Conservation (phyloP, 495 filamentous ascomycete species). For the Clohesyomyces aquaticus region DNA sequence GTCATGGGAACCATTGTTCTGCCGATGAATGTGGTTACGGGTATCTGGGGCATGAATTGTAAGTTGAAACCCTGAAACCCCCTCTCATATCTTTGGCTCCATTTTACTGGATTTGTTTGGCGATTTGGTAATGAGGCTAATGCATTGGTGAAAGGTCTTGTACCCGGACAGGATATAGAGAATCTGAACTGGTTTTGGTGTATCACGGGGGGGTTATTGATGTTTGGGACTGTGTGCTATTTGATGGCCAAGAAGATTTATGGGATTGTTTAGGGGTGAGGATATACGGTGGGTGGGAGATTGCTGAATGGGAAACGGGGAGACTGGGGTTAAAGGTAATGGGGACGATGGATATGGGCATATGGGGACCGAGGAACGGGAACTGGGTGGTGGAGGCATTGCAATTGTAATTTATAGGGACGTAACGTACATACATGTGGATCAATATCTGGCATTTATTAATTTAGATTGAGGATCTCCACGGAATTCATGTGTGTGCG, state of each 20-base stretch:
- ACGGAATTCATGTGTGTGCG: too few relatives aligned
- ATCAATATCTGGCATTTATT: too few relatives aligned
- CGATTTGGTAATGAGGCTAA: too few relatives aligned
- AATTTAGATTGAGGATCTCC: too few relatives aligned
- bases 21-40: constrained; percentile 97
- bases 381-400: too few relatives aligned
- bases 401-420: too few relatives aligned
- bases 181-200: constrained; percentile 66
- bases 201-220: constrained; percentile 74
- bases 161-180: constrained; percentile 80
- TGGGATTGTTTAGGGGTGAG: constrained; percentile 58
- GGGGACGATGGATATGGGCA: too few relatives aligned
- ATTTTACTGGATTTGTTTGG: too few relatives aligned
- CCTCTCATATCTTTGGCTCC: neutral
- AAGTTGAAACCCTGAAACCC: neutral
- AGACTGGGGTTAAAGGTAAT: too few relatives aligned
- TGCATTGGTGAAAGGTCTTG: too few relatives aligned
- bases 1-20: constrained; percentile 96
- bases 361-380: too few relatives aligned
- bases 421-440: too few relatives aligned
- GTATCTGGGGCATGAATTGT: constrained; percentile 95
- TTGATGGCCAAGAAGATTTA: constrained; percentile 80
- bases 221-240: constrained; percentile 79
- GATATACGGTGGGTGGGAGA: neutral
- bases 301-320: neutral